Percentiles rank a stretch among this genome's conserved stretches.
These are phyloP conservation scores for Penicillium angulare DNA, from an alignment of 495 filamentous ascomycete species.

Conservation along the genomic window DNA sequence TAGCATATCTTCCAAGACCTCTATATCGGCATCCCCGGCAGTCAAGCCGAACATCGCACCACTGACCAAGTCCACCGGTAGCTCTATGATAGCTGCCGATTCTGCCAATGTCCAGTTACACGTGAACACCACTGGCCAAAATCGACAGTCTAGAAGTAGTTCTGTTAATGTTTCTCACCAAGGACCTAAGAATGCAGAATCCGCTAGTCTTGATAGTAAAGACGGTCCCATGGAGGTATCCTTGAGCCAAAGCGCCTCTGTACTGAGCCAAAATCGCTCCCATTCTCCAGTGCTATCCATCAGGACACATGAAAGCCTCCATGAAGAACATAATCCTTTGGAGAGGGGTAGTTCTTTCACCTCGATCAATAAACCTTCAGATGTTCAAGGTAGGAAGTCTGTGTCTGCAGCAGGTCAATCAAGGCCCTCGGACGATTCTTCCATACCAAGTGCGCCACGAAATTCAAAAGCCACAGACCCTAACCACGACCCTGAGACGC, in stretches of 20 bases:
- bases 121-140: slow-evolving; percentile 51
- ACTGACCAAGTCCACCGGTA: slow-evolving; percentile 46
- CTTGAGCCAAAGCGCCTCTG: slow-evolving; percentile 30
- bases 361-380: slow-evolving; percentile 18
- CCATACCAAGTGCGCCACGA: slow-evolving; percentile 16
- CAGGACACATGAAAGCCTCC: slow-evolving; percentile 25
- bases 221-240: slow-evolving; percentile 30
- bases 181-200: slow-evolving; percentile 27
- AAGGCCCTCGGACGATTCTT: slow-evolving; percentile 20
- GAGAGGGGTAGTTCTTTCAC: slow-evolving; percentile 21
- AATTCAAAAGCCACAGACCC: slow-evolving; percentile 29
- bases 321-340: slow-evolving; percentile 20
- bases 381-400: slow-evolving; percentile 23
- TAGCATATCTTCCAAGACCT: slow-evolving; percentile 53
- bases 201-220: slow-evolving; percentile 30
- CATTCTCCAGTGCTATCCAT: slow-evolving; percentile 35
- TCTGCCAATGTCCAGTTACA: slow-evolving; percentile 54
- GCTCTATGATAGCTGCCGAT: slow-evolving; percentile 33
- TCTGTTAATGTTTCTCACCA: slow-evolving; percentile 30
- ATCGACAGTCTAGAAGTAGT: slow-evolving; percentile 36
- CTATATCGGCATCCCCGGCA: slow-evolving; percentile 42
- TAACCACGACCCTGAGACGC: slow-evolving; percentile 15
- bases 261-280: slow-evolving; percentile 29
- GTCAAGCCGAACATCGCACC: slow-evolving; percentile 38
- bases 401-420: slow-evolving; percentile 27